Evolutionary conservation across 2,329 filamentous ascomycete genomes (phyloP).

Genomic region (Endoconidiophora laricicola): DNA sequence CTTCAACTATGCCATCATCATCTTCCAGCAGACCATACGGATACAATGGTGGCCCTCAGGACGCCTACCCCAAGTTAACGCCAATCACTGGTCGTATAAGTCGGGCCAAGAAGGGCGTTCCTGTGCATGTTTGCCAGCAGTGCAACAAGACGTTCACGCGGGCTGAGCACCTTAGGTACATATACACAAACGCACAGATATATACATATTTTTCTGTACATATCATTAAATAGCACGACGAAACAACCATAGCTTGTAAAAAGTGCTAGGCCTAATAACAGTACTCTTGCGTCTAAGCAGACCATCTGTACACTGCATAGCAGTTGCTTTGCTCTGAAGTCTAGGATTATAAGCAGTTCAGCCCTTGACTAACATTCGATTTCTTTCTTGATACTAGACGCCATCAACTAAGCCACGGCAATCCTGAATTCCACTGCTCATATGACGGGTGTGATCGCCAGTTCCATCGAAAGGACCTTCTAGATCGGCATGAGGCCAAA

Average conservation of each 20-base stretch:
- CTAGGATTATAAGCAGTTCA: not conserved
- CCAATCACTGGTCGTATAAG: slow-evolving; percentile 40
- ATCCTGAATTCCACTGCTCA: slow-evolving; percentile 33
- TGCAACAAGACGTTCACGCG: slow-evolving; percentile 39
- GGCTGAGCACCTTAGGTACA: slow-evolving; percentile 44
- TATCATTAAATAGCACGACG: no score
- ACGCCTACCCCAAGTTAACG: slow-evolving; percentile 30
- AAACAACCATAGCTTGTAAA: no score
- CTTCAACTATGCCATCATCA: no score
- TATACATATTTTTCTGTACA: no score
- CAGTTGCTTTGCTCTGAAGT: not conserved
- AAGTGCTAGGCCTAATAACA: no score
- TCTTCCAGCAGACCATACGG: not conserved
- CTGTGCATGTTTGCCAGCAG: slow-evolving; percentile 35
- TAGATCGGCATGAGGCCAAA: slow-evolving; percentile 36
- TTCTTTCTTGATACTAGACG: slow-evolving; percentile 25
- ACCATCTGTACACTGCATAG: no score
- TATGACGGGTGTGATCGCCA: slow-evolving; percentile 37
- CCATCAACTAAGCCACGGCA: slow-evolving; percentile 43
- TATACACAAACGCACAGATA: slow-evolving; percentile 2
- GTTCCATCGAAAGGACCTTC: slow-evolving; percentile 42
- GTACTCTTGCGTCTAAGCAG: no score
- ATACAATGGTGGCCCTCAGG: not conserved
- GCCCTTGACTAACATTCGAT: not conserved
- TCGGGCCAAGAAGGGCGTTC: slow-evolving; percentile 42